phyloP scores from a whole-genome alignment of 495 filamentous ascomycete genomes.

The Cladorrhinum samala region DNA sequence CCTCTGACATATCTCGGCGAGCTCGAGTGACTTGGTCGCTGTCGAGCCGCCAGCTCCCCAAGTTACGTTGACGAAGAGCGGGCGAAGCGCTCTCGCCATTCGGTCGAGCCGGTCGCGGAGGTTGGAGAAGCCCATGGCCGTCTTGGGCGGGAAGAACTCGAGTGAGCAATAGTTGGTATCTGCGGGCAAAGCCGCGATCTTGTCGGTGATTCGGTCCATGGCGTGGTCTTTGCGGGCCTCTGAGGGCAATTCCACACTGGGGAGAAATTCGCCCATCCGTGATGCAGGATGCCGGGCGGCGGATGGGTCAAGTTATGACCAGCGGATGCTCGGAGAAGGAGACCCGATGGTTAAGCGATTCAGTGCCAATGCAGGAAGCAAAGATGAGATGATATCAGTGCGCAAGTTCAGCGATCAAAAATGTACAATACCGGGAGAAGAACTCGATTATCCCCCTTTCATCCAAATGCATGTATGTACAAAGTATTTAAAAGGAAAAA shows the following conservation, averaged over 20 bases:
- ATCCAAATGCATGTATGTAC: background rate
- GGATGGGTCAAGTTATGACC: background rate
- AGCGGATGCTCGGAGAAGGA: conserved; percentile 2
- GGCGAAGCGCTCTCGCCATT: conserved; percentile 84
- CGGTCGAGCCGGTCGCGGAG: conserved; percentile 87
- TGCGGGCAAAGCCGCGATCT: conserved; percentile 83
- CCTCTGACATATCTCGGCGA: conserved; percentile 91
- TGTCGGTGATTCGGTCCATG: conserved; percentile 94
- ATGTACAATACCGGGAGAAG: background rate
- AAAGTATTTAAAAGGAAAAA: background rate
- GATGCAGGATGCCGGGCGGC: background rate
- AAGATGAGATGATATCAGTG: background rate
- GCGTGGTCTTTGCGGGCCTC: conserved; percentile 17
- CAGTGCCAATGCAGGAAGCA: background rate
- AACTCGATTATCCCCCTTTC: background rate
- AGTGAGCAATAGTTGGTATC: conserved; percentile 86
- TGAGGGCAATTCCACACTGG: conserved; percentile 15
- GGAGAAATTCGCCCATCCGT: conserved; percentile 18
- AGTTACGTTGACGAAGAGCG: conserved; percentile 93
- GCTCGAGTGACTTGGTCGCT: conserved; percentile 78
- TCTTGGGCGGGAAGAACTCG: conserved; percentile 99
- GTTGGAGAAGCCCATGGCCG: conserved; percentile 87
- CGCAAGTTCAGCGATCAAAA: too few species aligned
- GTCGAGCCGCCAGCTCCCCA: conserved; percentile 97
- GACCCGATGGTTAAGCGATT: background rate